Evolutionary conservation across 306 rosid genomes (phyloP).

Genomic region (Vachellia collinsii): DNA sequence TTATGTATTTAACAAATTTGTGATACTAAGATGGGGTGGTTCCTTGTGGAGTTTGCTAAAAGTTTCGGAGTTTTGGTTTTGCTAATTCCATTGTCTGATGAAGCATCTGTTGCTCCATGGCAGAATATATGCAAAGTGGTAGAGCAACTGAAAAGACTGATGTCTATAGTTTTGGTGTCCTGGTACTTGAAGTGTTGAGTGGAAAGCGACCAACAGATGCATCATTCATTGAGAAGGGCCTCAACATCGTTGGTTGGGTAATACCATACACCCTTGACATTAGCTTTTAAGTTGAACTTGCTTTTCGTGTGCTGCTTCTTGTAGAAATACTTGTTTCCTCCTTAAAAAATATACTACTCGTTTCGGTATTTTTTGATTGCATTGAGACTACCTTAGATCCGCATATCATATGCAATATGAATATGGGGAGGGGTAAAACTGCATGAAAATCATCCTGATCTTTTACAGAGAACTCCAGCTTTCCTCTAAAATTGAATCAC

Average conservation of each 20-base stretch:
- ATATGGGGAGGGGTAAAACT: neutral
- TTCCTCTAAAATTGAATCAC: neutral
- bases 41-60: slow-evolving; percentile 23
- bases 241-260: slow-evolving; percentile 99
- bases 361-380: neutral
- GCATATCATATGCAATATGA: neutral
- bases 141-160: slow-evolving; percentile 98
- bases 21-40: neutral
- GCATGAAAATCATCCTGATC: neutral
- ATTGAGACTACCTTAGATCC: neutral
- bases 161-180: slow-evolving; percentile 32
- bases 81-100: slow-evolving; percentile 28
- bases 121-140: slow-evolving; percentile 99
- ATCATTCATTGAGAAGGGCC: slow-evolving; percentile 91
- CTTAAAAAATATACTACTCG: neutral
- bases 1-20: slow-evolving; percentile 10
- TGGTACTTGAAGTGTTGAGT: slow-evolving; percentile 89
- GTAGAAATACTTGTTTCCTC: slow-evolving; percentile 2
- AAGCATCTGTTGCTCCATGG: slow-evolving; percentile 37
- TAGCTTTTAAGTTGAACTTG: neutral
- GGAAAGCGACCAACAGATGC: slow-evolving; percentile 98
- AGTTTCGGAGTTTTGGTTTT: slow-evolving; percentile 13
- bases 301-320: neutral
- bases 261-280: slow-evolving; percentile 29
- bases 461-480: too few relatives aligned